Base-by-base conservation (phyloP, 257 asterid genomes). In the Nemophila menziesii region DNA sequence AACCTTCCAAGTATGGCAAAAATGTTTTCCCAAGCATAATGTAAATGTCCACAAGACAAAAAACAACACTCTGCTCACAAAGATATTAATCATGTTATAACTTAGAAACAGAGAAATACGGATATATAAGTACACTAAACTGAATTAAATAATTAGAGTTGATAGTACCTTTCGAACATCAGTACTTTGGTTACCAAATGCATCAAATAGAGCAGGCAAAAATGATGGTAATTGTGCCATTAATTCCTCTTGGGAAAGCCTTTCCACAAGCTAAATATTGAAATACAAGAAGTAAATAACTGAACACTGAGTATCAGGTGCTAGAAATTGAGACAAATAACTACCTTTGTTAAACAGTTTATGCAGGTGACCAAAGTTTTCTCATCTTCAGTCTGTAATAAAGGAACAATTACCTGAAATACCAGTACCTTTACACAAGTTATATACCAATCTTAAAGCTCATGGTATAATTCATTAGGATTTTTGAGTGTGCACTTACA, bases 331-430 rank as follows among this genome's bases (percentile, higher is more conserved):
- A 18, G 17, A 2, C n/a, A 20, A 16, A 16, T 29, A 10, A 22
- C 20, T 71, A 90, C 99, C 99, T 90, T 85, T 46, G 99, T 90
- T 71, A 90, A 68, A 77, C 96, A 85, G 74, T 85, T 90, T 56
- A 86, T 77, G 73, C 96, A 90, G 22, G 93, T 85, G 57, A 90
- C 94, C 24, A 90, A 93, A 65, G 89, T 82, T 80, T 74, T 77
- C 69, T 90, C 99, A 55, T 90, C 99, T 71, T 90, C 96, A 16
- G 96, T 81, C 43, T 74, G 94, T 42, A 90, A 80, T 66, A 86
- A 71, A 20, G 99, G 99, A 64, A 82, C 93, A 63, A 90, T 74
- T 60, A 90, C 93, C 96, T 90, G 78, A 67, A 64, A 51, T 4
- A 11, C 48, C 49, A 49, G 52, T 43, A 39, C 43, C n/a, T 2